Base-by-base conservation (phyloP, 1,139 yeast species). In the Yamadazyma diddensiae region DNA sequence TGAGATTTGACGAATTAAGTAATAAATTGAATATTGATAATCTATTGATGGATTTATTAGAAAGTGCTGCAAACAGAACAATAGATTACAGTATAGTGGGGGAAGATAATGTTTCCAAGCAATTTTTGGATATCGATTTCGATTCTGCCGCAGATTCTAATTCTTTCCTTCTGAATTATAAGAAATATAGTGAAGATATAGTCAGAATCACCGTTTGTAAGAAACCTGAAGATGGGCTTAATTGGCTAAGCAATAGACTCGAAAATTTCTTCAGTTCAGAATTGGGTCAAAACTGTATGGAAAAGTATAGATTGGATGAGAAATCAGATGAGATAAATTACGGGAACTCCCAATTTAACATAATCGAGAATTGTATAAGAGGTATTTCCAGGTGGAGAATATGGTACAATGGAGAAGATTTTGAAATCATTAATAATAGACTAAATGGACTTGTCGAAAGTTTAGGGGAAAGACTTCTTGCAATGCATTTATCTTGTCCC, bases 301-400 rank as follows among this genome's bases (percentile, higher is more conserved):
- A 68, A 29, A 65, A 77, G 8, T 61, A 73, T 17, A 73, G 71
- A 35, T 57, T 86, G 37, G 76, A 73, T 33, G 90, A 78, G 36
- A 69, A 69, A 33, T 77, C 82, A 11, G 78, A 85, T 28, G 80
- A 92, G 3, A 84, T 79, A 50, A 74, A 84, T 35, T 73, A 78
- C 42, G 94, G 95, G 0, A 74, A 82, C 36, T 76, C 95, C 0
- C 97, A 90, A 51, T 79, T 92, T 43, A 82, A 81, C 52, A 77
- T 88, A 17, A 86, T 88, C 24, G 98, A 92, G 57, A 83, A 95
- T 26, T 82, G 94, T 44, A 77, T 92, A 19, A 74, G 95, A 41
- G 98, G 98, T 24, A 82, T 94, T 23, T 79, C 94, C n/a, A 75
- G 99, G 50, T 92, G 98, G 97, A 79, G 88, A 49, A 82, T 88